Conservation (phyloP, 2,329 filamentous ascomycete species). For the Nemania sp. region DNA sequence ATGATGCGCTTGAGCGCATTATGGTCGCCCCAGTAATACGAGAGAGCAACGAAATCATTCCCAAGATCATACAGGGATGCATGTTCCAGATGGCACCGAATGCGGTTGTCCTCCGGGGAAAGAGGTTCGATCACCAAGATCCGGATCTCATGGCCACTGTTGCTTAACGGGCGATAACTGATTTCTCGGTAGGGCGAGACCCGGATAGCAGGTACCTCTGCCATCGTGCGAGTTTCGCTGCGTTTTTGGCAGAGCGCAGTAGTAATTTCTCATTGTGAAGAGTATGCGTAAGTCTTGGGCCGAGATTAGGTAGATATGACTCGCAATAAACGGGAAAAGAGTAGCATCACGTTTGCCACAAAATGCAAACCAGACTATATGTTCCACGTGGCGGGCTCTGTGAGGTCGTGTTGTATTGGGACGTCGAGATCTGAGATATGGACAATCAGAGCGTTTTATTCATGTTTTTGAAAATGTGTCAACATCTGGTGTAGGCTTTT, state of each 20-base stretch:
- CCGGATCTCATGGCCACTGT: slow-evolving; percentile 17
- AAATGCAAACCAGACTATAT: slow-evolving; percentile 6
- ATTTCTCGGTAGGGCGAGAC: slow-evolving; percentile 15
- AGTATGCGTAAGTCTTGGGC: too few species aligned
- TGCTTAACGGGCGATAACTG: slow-evolving; percentile 16
- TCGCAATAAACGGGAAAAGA: slow-evolving; percentile 1
- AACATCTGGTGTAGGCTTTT: slow-evolving; percentile 1
- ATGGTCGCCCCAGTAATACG: slow-evolving; percentile 23
- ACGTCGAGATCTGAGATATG: background rate
- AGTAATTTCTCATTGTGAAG: too few species aligned
- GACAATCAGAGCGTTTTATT: background rate
- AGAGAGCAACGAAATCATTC: slow-evolving; percentile 24
- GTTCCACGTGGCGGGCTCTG: slow-evolving; percentile 21
- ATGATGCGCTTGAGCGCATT: slow-evolving; percentile 12
- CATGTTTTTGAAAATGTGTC: background rate
- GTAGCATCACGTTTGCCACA: slow-evolving; percentile 4
- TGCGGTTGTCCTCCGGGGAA: background rate
- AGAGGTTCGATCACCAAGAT: slow-evolving; percentile 20
- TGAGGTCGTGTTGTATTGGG: slow-evolving; percentile 6
- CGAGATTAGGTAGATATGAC: background rate
- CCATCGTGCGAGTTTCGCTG: too few species aligned
- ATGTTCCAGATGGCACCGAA: slow-evolving; percentile 18
- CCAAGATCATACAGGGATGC: slow-evolving; percentile 14
- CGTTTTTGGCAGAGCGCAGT: too few species aligned
- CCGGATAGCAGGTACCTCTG: slow-evolving; percentile 14